Percentiles rank a stretch among this genome's conserved stretches.
Conservation (phyloP, 2,329 filamentous ascomycete genomes). For the Fusarium drepaniforme region DNA sequence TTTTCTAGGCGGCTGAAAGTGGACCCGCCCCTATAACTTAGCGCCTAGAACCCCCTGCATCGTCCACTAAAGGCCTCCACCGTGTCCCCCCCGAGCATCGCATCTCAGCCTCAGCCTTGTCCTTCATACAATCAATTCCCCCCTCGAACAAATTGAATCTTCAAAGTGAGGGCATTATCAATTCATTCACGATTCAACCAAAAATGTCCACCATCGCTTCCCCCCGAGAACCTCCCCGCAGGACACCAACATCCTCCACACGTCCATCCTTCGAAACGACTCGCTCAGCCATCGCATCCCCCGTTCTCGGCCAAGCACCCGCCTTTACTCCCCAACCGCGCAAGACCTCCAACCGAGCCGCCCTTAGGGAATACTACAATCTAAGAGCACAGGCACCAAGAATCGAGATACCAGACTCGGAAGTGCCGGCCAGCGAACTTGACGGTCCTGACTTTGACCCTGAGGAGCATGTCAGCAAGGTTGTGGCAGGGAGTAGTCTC, state of each 20-base stretch:
- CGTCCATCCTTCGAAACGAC: slow-evolving; percentile 79
- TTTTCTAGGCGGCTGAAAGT: slow-evolving; percentile 39
- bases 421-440: slow-evolving; percentile 76
- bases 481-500: slow-evolving; percentile 73
- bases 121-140: neutral
- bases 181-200: slow-evolving; percentile 13
- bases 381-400: slow-evolving; percentile 63
- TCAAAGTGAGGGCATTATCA: neutral
- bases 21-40: slow-evolving; percentile 35
- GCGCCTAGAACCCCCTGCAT: slow-evolving; percentile 23
- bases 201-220: slow-evolving; percentile 76
- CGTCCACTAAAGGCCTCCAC: slow-evolving; percentile 34
- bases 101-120: slow-evolving; percentile 23
- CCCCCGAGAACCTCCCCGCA: slow-evolving; percentile 69
- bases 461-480: slow-evolving; percentile 72
- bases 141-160: slow-evolving; percentile 5
- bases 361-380: slow-evolving; percentile 95
- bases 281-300: slow-evolving; percentile 71
- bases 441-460: slow-evolving; percentile 81
- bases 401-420: slow-evolving; percentile 62
- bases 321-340: slow-evolving; percentile 27
- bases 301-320: slow-evolving; percentile 48
- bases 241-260: slow-evolving; percentile 77
- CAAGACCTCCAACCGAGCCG: slow-evolving; percentile 79
- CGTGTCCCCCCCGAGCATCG: slow-evolving; percentile 28